A percentile compares a stretch with the other conserved stretches of the same genome.
Evolutionary conservation across 148 eudicot species (phyloP).

Genomic region (Chenopodium formosanum): DNA sequence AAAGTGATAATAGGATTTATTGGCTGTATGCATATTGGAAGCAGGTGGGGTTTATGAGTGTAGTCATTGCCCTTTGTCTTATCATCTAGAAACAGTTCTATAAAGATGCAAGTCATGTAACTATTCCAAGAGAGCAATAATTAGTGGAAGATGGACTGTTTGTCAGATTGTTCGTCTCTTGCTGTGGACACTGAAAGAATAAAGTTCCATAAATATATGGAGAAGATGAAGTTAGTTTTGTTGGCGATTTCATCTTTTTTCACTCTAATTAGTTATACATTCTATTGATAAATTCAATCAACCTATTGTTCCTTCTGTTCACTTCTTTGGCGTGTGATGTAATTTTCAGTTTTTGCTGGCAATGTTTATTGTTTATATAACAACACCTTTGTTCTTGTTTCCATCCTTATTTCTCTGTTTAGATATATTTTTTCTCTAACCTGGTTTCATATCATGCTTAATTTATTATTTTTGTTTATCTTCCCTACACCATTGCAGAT

Average conservation of each 20-base stretch:
- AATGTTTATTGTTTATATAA: neutral
- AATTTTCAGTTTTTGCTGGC: neutral
- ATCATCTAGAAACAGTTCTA: neutral
- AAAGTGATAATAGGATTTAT: neutral
- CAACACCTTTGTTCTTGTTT: neutral
- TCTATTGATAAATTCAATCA: neutral
- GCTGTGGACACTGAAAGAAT: neutral
- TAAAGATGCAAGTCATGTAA: neutral
- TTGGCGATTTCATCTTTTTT: neutral
- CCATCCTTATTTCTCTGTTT: neutral
- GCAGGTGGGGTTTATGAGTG: neutral
- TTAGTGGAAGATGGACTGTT: neutral
- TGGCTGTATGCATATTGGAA: neutral
- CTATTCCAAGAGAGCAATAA: neutral
- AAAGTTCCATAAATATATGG: neutral
- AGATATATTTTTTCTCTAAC: neutral
- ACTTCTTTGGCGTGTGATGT: neutral
- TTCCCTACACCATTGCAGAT: constrained; percentile 39
- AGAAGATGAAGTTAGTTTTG: neutral
- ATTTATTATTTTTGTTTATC: constrained; percentile 3
- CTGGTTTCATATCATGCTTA: neutral
- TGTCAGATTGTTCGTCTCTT: no score
- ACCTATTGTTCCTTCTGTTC: neutral
- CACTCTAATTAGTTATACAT: neutral
- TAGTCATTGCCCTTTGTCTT: neutral